A percentile compares a stretch with the other conserved stretches of the same genome.
These are phyloP conservation scores for Skeletonema potamos DNA, from an alignment of 108 stramenopile species.

Conservation along the genomic window DNA sequence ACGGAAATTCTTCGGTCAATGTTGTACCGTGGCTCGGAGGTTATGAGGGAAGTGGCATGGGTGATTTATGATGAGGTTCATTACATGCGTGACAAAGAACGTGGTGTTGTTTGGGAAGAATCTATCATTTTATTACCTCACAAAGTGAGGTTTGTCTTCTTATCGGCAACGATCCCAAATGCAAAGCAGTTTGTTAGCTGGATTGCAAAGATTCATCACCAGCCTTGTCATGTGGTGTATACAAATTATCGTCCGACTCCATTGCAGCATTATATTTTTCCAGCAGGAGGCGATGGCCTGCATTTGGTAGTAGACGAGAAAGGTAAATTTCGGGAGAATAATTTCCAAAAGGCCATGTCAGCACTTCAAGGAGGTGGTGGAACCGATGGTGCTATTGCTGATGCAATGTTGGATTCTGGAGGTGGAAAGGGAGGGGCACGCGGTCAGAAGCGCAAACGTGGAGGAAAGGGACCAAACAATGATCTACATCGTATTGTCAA, in stretches of 20 bases:
- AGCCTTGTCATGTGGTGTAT: slow-evolving; percentile 99
- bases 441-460: slow-evolving; percentile 68
- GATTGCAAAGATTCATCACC: slow-evolving; percentile 94
- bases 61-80: slow-evolving; percentile 98
- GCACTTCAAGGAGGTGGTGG: slow-evolving; percentile 59
- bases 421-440: slow-evolving; percentile 55
- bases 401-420: slow-evolving; percentile 73
- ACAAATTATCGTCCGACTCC: slow-evolving; percentile 99
- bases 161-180: slow-evolving; percentile 99
- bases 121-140: slow-evolving; percentile 94
- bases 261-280: slow-evolving; percentile 98
- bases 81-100: slow-evolving; percentile 98
- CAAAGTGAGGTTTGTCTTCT: slow-evolving; percentile 94
- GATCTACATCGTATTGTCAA: slow-evolving; percentile 96
- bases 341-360: slow-evolving; percentile 96
- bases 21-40: slow-evolving; percentile 98
- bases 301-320: slow-evolving; percentile 98
- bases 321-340: slow-evolving; percentile 93
- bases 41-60: slow-evolving; percentile 98
- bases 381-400: slow-evolving; percentile 55
- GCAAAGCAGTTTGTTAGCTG: slow-evolving; percentile 90
- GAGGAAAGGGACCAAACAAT: slow-evolving; percentile 54
- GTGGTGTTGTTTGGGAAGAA: slow-evolving; percentile 91
- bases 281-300: slow-evolving; percentile 91
- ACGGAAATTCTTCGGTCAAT: slow-evolving; percentile 98